A percentile compares a stretch with the other conserved stretches of the same genome.
phyloP scores from a whole-genome alignment of 2,329 filamentous ascomycete species.

The Colletotrichum sp. region DNA sequence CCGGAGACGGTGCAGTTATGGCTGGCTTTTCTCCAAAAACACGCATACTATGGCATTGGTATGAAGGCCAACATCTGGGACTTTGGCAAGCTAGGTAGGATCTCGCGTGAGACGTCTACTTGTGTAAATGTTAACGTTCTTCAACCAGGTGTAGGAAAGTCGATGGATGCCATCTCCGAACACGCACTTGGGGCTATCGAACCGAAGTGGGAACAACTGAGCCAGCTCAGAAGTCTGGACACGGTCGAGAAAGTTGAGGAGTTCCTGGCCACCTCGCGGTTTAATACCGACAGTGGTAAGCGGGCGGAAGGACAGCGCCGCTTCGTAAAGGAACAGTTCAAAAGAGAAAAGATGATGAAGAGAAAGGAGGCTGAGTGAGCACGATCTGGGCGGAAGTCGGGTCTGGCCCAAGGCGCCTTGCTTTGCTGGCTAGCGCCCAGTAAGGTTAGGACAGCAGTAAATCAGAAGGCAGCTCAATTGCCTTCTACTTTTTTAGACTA shows the following conservation, averaged over 20 bases:
- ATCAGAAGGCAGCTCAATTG: background rate
- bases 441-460: background rate
- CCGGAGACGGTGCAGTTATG: conserved; percentile 88
- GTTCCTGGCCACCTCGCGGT: conserved; percentile 57
- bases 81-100: conserved; percentile 69
- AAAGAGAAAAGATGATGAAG: background rate
- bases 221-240: conserved; percentile 53
- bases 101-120: background rate
- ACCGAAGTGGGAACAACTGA: conserved; percentile 60
- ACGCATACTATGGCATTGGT: conserved; percentile 93
- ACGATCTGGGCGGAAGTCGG: background rate
- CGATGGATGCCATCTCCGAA: conserved; percentile 54
- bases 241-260: conserved; percentile 63
- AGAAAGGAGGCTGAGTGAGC: background rate
- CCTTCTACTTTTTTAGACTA: background rate
- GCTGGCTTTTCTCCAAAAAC: conserved; percentile 90
- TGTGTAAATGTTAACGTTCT: background rate
- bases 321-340: conserved; percentile 1
- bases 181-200: conserved; percentile 48
- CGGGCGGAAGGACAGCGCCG: conserved; percentile 9
- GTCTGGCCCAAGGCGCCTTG: background rate
- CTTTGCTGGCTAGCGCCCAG: background rate
- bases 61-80: conserved; percentile 99
- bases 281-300: conserved; percentile 30
- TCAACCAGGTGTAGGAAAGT: conserved; percentile 51